These are phyloP conservation scores for Trametopsis cervina DNA, from an alignment of 768 basidiomycete genomes.

Conservation along the genomic window DNA sequence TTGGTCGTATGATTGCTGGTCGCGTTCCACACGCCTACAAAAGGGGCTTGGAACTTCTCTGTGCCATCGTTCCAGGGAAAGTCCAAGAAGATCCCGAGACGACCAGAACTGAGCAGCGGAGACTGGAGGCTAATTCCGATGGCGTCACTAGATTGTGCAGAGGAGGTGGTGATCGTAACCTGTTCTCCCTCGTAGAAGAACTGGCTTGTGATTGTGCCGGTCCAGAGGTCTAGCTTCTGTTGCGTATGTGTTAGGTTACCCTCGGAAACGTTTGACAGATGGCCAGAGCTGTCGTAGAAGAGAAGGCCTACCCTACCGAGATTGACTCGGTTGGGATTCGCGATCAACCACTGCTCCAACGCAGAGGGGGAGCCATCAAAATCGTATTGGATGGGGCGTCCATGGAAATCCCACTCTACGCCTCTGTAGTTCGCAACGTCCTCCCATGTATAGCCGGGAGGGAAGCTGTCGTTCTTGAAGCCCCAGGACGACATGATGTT, in stretches of 20 bases:
- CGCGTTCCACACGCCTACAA: constrained; percentile 46
- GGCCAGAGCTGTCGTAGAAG: constrained; percentile 28
- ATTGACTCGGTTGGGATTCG: constrained; percentile 53
- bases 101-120: constrained; percentile 29
- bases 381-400: constrained; percentile 41
- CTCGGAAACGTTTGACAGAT: constrained; percentile 29
- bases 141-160: constrained; percentile 32
- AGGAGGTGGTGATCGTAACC: constrained; percentile 34
- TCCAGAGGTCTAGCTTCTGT: constrained; percentile 51
- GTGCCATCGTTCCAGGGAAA: constrained; percentile 59
- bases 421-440: constrained; percentile 44
- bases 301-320: constrained; percentile 43
- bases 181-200: constrained; percentile 32
- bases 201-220: constrained; percentile 39
- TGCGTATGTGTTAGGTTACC: constrained; percentile 27
- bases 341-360: constrained; percentile 48
- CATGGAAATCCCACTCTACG: constrained; percentile 44
- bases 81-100: constrained; percentile 45
- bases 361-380: constrained; percentile 39
- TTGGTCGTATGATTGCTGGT: constrained; percentile 42
- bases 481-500: constrained; percentile 54
- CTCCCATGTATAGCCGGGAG: constrained; percentile 31
- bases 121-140: constrained; percentile 37
- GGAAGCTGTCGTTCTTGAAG: constrained; percentile 54
- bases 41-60: constrained; percentile 48